A percentile compares a stretch with the other conserved stretches of the same genome.
Conservation (phyloP, 495 filamentous ascomycete genomes). For the Copromyces sp. region DNA sequence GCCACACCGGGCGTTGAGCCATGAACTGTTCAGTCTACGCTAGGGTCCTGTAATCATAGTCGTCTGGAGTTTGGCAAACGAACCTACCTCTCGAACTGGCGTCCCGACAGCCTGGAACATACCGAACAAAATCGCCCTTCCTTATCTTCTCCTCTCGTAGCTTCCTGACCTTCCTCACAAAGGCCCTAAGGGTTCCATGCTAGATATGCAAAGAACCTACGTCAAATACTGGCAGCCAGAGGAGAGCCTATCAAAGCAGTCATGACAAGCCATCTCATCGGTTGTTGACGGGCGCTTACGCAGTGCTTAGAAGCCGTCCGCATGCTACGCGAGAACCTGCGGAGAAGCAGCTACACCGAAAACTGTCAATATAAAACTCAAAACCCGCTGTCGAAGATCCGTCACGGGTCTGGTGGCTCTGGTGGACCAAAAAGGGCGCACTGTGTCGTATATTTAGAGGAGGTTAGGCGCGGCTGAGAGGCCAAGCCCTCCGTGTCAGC, state of each 20-base stretch:
- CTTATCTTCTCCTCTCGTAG: background rate
- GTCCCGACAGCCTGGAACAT: background rate
- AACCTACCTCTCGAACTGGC: background rate
- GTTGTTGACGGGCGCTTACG: background rate
- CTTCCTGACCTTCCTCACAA: background rate
- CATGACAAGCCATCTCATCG: background rate
- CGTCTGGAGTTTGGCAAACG: background rate
- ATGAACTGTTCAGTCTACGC: background rate
- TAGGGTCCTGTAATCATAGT: background rate
- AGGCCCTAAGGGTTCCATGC: background rate
- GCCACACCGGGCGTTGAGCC: background rate
- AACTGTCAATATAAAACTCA: background rate
- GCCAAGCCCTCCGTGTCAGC: background rate
- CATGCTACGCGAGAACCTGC: background rate
- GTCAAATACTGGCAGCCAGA: background rate
- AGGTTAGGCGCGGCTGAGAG: background rate
- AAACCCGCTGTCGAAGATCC: background rate
- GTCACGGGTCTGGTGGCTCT: background rate
- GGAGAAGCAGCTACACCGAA: background rate
- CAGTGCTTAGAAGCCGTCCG: background rate
- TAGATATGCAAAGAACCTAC: background rate
- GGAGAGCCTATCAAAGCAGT: background rate
- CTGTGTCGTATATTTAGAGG: background rate
- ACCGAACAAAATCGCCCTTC: background rate
- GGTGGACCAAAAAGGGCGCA: background rate